Base-by-base conservation (phyloP, 2,329 filamentous ascomycete genomes). In the Geosmithia flava region DNA sequence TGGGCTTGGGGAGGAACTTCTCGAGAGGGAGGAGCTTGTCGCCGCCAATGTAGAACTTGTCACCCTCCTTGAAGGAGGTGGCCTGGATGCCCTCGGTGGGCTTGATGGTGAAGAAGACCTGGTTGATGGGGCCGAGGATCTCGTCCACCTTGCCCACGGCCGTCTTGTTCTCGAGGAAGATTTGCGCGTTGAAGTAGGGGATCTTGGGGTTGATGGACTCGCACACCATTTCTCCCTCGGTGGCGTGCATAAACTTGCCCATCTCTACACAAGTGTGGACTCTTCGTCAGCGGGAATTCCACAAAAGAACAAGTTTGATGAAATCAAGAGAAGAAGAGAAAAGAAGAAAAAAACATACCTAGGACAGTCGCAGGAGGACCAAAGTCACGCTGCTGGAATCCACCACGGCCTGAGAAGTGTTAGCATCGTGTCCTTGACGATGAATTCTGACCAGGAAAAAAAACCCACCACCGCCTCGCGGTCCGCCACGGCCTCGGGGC, bases 81-180 rank as follows among this genome's bases (percentile, higher is more conserved):
- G 93, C 89, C 68, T 95, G 86, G 66, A 98, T 97, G 59, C 93
- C 93, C 65, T 97, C 91, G 64, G 88, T 83, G 48, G 91, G 90
- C 74, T 97, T 97, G 68, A 98, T 85, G 60, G 91, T 97, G 76
- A 98, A 98, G 75, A 85, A 95, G 60, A 97, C 87, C 69, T 96
- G 85, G 76, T 95, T 97, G 69, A 98, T 87, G 54, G 93, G 91
- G 50, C 93, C 93, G 57, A 98, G 83, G 56, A 98, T 86, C 72
- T 98, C 93, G 71, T 98, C 93, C 63, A 98, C 86, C 72, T 97
- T 97, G 67, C 93, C 93, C 66, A 98, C 81, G 53, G 85, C 75
- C 44, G 86, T 91, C 84, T 97, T 98, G 76, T 97, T 98, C 78
- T 97, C 91, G 60, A 97, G 84, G 73, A 93, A 98, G 68, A 98